phyloP scores from a whole-genome alignment of 352 stramenopile genomes.

The Globisporangium takayamanum region DNA sequence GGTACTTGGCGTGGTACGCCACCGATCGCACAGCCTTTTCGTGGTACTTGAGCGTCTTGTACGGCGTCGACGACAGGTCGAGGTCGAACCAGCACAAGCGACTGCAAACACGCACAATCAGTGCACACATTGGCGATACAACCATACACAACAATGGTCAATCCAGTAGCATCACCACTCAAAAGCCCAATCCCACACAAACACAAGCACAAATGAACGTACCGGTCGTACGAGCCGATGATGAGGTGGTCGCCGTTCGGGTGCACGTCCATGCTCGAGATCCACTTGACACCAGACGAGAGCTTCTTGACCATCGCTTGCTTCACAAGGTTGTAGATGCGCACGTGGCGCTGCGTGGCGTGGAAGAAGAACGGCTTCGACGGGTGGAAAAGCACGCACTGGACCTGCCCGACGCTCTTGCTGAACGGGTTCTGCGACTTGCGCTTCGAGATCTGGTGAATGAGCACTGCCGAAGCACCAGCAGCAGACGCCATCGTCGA shows the following conservation, averaged over 20 bases:
- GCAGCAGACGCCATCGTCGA: slow-evolving; percentile 90
- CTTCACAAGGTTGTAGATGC: slow-evolving; percentile 99
- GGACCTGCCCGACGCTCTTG: slow-evolving; percentile 91
- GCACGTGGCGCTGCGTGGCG: slow-evolving; percentile 97
- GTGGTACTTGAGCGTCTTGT: slow-evolving; percentile 99
- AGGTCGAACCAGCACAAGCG: slow-evolving; percentile 99
- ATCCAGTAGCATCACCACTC: background rate
- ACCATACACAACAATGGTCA: background rate
- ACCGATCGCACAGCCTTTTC: slow-evolving; percentile 94
- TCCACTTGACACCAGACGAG: slow-evolving; percentile 97
- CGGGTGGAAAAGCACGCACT: slow-evolving; percentile 97
- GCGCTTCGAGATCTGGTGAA: slow-evolving; percentile 98
- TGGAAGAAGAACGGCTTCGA: slow-evolving; percentile 99
- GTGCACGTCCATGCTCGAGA: slow-evolving; percentile 98
- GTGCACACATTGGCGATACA: background rate
- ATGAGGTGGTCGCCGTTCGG: slow-evolving; percentile 98
- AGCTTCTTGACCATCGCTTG: slow-evolving; percentile 98
- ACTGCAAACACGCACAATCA: slow-evolving; percentile 12
- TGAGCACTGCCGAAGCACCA: slow-evolving; percentile 89
- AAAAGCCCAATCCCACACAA: background rate
- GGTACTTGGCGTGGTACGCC: slow-evolving; percentile 94
- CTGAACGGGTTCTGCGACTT: slow-evolving; percentile 96
- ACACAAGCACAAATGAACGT: slow-evolving; percentile 6
- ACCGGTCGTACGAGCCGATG: slow-evolving; percentile 96
- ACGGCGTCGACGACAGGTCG: slow-evolving; percentile 95